Evolutionary conservation across 139 green algal genomes (phyloP), one percentile per base, ranked within the genome.

Genomic region (Protoeuglena noctilucae): DNA sequence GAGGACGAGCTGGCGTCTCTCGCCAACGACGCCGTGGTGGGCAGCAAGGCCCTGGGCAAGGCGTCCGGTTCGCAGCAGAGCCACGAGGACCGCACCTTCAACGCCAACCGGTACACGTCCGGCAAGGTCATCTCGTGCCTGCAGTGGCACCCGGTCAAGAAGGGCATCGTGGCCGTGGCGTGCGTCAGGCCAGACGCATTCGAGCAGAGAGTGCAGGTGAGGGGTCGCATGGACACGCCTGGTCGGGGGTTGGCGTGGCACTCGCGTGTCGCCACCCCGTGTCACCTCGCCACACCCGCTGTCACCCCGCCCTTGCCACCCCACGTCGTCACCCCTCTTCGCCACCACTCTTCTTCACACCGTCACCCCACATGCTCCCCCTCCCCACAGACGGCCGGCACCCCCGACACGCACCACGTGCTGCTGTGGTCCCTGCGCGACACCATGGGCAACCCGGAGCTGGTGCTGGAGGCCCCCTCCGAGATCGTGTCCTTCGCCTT

Each of bases 341-440:
- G n/a, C n/a, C n/a, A n/a, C n/a, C n/a, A n/a, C n/a, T n/a, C n/a
- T n/a, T n/a, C n/a, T n/a, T n/a, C n/a, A n/a, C n/a, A n/a, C n/a
- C n/a, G n/a, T n/a, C n/a, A n/a, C n/a, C n/a, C n/a, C n/a, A n/a
- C n/a, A n/a, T n/a, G n/a, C n/a, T n/a, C n/a, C n/a, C n/a, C n/a
- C n/a, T 30, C 25, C n/a, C n/a, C n/a, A n/a, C n/a, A n/a, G n/a
- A n/a, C n/a, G n/a, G n/a, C n/a, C n/a, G n/a, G n/a, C n/a, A n/a
- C n/a, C 4, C 67, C 76, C 4, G 53, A 53, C 3, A 60, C 66
- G 5, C 62, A 62, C 3, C 54, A 72, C 63, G 78, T 93, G 23
- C 74, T 92, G 7, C 54, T 93, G 9, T 93, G 84, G 84, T 85
- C 79, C 65, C 85, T 87, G 59, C 66, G 34, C 47, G 82, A 92